Evolutionary conservation across 2,329 filamentous ascomycete genomes (phyloP), one percentile per base, ranked within the genome.

Genomic region (Sporothrix schenckii): DNA sequence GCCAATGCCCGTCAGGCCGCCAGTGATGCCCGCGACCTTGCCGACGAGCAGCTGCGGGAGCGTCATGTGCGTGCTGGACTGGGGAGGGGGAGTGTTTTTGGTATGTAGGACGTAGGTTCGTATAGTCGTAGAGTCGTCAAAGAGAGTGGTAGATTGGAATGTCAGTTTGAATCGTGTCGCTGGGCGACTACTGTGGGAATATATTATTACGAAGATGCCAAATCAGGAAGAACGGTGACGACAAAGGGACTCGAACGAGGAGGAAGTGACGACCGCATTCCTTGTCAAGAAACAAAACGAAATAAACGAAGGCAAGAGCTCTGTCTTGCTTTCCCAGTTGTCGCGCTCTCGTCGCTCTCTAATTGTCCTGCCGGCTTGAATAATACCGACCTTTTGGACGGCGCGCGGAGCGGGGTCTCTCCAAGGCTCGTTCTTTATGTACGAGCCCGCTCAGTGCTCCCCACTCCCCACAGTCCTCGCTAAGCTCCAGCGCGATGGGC

Each of bases 1-100:
- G 53, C 72, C 72, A 44, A 71, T 72, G 47, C 72, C 72, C 6
- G 72, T 72, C 70, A 72, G 58, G 41, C 72, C 72, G 65, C 72
- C 72, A 13, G 72, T 72, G 68, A 72, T 60, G 65, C 63, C 72
- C 44, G 72, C 72, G 19, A 72, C 70, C 53, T 72, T 72, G 70
- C 72, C 72, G n/a, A 69, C 70, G 52, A 72, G 72, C n/a, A 72
- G 72, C 56, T 71, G 70, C 24, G 69, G 66, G 21, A 69, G 21
- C 1, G 72, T 13, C 71, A 72, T 72, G 41, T 44, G 34, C 14
- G 60, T 13, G 30, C n/a, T 34, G 13, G 14, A 14, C 41, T n/a
- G 61, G 4, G 27, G 7, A 16, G n/a, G 21, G 10, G 1, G n/a
- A 5, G 21, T 47, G 21, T 44, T 13, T 11, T 44, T 5, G 3